Evolutionary conservation across 371 early-diverging fungal species (phyloP).

Genomic region (Cokeromyces recurvatus): DNA sequence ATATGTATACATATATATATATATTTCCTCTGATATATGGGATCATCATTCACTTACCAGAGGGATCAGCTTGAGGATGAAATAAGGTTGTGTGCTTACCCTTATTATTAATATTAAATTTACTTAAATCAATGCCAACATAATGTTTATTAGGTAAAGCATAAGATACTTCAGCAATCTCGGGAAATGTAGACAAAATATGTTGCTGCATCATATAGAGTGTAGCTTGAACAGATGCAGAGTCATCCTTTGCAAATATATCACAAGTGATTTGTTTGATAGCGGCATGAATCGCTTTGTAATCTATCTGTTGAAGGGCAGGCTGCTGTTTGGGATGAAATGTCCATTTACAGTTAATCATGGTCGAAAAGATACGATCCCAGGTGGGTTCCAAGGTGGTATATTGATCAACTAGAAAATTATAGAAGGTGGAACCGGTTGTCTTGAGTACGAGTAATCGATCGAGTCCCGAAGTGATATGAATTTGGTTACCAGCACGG

Average conservation of each 20-base stretch:
- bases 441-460: conserved; percentile 71
- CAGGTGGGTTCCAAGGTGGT: conserved; percentile 71
- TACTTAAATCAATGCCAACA: conserved; percentile 70
- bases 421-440: conserved; percentile 79
- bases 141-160: conserved; percentile 85
- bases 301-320: conserved; percentile 48
- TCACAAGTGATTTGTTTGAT: conserved; percentile 60
- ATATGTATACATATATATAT: no score
- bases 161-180: conserved; percentile 64
- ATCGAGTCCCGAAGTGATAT: conserved; percentile 57
- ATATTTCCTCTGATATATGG: not conserved
- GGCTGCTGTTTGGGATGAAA: conserved; percentile 34
- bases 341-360: conserved; percentile 69
- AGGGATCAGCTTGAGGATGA: conserved; percentile 74
- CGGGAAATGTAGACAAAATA: conserved; percentile 58
- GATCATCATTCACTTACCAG: conserved; percentile 49
- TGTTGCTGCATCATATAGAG: conserved; percentile 67
- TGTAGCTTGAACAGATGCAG: conserved; percentile 73
- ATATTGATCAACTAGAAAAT: conserved; percentile 73
- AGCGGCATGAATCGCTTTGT: conserved; percentile 54
- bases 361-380: conserved; percentile 81
- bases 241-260: conserved; percentile 68
- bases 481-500: conserved; percentile 48
- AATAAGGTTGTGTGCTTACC: conserved; percentile 66
- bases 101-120: conserved; percentile 73